phyloP scores from a whole-genome alignment of 768 basidiomycete species.

The Cystofilobasidium macerans region DNA sequence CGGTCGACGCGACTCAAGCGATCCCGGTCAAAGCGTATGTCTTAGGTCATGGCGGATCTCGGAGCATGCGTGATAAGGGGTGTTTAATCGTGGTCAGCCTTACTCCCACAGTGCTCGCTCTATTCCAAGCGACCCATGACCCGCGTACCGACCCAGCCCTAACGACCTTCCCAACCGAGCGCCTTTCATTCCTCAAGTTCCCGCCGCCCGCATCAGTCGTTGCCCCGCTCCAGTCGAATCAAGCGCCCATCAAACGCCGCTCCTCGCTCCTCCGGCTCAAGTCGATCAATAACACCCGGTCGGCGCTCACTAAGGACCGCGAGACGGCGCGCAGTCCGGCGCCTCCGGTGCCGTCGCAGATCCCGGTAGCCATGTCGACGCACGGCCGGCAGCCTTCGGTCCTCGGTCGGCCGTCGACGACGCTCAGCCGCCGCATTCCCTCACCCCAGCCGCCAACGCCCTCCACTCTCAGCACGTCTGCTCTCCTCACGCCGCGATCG shows the following conservation, averaged over 20 bases:
- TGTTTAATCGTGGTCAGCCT: too few species aligned
- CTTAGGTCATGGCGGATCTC: too few species aligned
- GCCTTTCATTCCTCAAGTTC: constrained; percentile 21
- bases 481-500: not conserved
- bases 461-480: not conserved
- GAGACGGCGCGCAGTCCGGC: too few species aligned
- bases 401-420: not conserved
- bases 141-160: not conserved
- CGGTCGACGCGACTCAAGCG: constrained; percentile 5
- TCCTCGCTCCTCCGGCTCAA: constrained; percentile 7
- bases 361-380: not conserved
- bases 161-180: constrained; percentile 1
- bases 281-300: constrained; percentile 2
- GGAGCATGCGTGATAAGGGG: too few species aligned
- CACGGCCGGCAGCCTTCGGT: not conserved
- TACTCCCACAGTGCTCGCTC: constrained; percentile 2
- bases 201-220: constrained; percentile 1
- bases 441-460: not conserved
- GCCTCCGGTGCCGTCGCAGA: not conserved
- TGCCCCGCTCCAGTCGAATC: not conserved
- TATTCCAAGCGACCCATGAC: constrained; percentile 11
- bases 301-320: not conserved
- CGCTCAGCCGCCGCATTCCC: too few species aligned
- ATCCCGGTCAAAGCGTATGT: constrained; percentile 11
- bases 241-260: not conserved